Evolutionary conservation across 176 grass and related monocot genomes (phyloP).

Genomic region (Aegilops umbellulata): DNA sequence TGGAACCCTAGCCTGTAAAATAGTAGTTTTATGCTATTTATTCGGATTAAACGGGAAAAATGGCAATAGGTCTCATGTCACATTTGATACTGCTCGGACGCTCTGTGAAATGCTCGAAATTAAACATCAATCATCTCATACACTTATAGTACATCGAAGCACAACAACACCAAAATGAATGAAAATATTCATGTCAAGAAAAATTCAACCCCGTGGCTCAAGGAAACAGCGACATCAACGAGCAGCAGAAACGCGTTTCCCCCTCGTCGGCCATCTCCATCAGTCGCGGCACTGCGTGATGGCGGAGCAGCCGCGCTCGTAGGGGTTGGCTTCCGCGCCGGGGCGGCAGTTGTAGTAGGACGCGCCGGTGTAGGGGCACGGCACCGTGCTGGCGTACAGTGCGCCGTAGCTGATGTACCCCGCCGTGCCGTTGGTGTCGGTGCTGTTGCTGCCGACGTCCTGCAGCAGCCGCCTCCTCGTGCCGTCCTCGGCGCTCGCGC

Average conservation of each 20-base stretch:
- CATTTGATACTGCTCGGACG: not conserved
- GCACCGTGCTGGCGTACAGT: constrained; percentile 3
- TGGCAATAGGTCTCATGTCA: too few species aligned
- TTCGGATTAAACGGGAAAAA: too few species aligned
- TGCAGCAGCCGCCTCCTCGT: constrained; percentile 18
- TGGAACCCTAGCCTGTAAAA: too few species aligned
- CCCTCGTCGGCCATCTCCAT: not conserved
- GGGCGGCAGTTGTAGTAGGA: constrained; percentile 84
- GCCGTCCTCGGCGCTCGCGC: not conserved
- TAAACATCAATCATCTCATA: not conserved
- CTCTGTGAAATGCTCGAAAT: not conserved
- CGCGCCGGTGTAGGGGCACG: constrained; percentile 38
- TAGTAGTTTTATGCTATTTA: too few species aligned
- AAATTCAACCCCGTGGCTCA: not conserved
- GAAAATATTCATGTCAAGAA: not conserved
- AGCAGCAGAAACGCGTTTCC: too few species aligned
- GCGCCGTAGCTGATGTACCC: constrained; percentile 67
- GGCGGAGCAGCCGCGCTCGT: constrained; percentile 51
- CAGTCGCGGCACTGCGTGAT: constrained; percentile 53
- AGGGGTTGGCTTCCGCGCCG: constrained; percentile 58
- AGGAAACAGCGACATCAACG: not conserved
- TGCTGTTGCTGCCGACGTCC: not conserved
- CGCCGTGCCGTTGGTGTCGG: not conserved
- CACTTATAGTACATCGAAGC: not conserved
- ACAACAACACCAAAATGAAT: not conserved